Percentiles rank a stretch among this genome's conserved stretches.
Evolutionary conservation across 352 stramenopile genomes (phyloP).

Genomic region (Aphanomyces stellatus): DNA sequence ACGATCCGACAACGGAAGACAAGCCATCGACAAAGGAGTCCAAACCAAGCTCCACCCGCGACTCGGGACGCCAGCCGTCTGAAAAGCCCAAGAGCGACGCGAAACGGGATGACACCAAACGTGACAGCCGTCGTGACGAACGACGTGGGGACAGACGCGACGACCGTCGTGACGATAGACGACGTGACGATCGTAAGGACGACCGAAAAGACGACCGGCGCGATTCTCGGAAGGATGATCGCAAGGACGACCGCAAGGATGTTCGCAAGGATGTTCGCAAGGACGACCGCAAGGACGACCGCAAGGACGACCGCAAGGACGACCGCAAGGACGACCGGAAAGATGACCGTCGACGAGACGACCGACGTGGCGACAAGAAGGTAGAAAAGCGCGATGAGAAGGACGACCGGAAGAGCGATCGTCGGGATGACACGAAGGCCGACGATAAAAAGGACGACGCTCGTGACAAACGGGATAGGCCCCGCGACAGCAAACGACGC

Average conservation of each 20-base stretch:
- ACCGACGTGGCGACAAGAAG: too few relatives aligned
- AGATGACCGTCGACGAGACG: too few relatives aligned
- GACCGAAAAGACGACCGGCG: constrained; percentile 10
- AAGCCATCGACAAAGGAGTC: constrained; percentile 7
- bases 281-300: constrained; percentile 11
- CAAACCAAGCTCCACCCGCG: constrained; percentile 18
- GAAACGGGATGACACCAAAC: constrained; percentile 30
- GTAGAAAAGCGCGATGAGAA: too few relatives aligned
- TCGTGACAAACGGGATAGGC: too few relatives aligned
- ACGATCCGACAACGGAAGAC: constrained; percentile 11
- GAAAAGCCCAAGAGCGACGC: constrained; percentile 24
- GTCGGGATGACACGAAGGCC: too few relatives aligned
- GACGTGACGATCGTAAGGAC: constrained; percentile 16
- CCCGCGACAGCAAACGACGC: constrained; percentile 21
- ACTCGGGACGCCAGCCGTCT: too few relatives aligned
- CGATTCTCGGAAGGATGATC: constrained; percentile 21
- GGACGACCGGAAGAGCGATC: too few relatives aligned
- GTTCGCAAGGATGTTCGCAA: constrained; percentile 24
- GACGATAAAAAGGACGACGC: too few relatives aligned
- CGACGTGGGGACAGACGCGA: not conserved
- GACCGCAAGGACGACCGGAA: too few relatives aligned
- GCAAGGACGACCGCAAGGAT: constrained; percentile 24
- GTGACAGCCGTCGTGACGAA: constrained; percentile 20
- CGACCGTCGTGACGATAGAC: not conserved
- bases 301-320: constrained; percentile 21